Base-by-base conservation (phyloP, 257 asterid genomes). In the Apocynum venetum region DNA sequence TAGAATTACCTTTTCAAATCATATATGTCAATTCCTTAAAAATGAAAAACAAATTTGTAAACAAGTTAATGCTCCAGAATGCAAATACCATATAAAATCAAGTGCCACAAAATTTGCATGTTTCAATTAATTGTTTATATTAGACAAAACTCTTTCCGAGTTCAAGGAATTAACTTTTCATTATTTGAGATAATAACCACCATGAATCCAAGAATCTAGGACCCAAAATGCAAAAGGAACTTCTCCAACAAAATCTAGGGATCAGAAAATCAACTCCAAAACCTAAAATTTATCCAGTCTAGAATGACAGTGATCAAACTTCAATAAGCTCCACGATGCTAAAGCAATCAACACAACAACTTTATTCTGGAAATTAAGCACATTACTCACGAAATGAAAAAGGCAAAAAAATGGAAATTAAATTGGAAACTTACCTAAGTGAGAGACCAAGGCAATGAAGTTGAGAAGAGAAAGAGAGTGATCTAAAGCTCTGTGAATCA, bases 391-490 rank as follows among this genome's bases (percentile, higher is more conserved):
- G 5, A 40, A 19, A 47, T 40, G n/a, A 31, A 68, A 53, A 36
- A 40, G 31, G 31, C 31, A 25, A 25, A 25, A 25, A 38, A 13
- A 74, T 46, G 48, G n/a, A 36, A 19, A 76, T 1, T 10, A 13
- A 48, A 73, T 13, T 19, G 41, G 31, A 36, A 79, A 73, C 84
- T 86, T 85, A 90, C 97, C 76, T 87, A 77, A 88, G 59, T 52
- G 88, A 79, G 61, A 82, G 44, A 59, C 66, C 9, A 53, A 70
- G 55, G 52, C 63, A 10, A 36, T 76, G 85, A 78, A 88, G 75
- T 76, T 80, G 89, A 75, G 96, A 91, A 72, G 93, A 83, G 81
- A 90, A 82, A 36, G 89, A 85, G 40, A 88, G 77, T 19, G 90
- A 84, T 36, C 76, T 72, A 20, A 85, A 74, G 73, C 74, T 75